Evolutionary conservation across 2,329 filamentous ascomycete genomes (phyloP), one percentile per base, ranked within the genome.

Genomic region (Cladobotryum protrusum): DNA sequence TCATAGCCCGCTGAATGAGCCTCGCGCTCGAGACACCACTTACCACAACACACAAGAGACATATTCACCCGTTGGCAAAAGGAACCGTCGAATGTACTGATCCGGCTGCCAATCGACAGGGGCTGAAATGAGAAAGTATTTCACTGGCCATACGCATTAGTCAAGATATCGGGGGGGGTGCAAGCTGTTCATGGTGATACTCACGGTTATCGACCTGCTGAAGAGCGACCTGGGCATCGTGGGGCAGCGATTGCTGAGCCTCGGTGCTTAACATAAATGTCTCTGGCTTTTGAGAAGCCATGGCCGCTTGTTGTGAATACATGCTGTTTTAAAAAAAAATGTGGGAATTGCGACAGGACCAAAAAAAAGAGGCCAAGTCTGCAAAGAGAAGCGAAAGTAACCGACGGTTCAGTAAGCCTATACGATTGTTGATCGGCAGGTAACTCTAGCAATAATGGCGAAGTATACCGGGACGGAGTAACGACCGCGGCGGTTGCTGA

Each of bases 41-140:
- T 58, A 64, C 90, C 93, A 99, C 66, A 99, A 78, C 57, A 99
- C 91, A 70, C 93, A 99, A 50, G 93, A 97, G 56, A 99, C 91
- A 66, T 99, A 97, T 81, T 99, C 93, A 70, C 93, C 93, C 11
- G 93, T 99, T 11, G 93, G 93, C 53, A 99, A 78, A 54, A 99
- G 79, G 67, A 97, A 99, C 59, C 93, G 83, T 60, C 93, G 85
- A 65, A 99, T 97, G 67, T 96, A 95, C 72, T 97, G 92, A 64
- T 97, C 92, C 45, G 86, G 85, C 61, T 89, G 87, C 93, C 93
- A 99, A 74, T 99, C 93, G 59, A 97, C 93, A 35, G 93, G 93
- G 37, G 93, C 93, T 41, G 93, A 99, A 62, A 99, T 95, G 72
- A 99, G 87, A 72, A 99, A 99, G 74, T 97, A 99, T 82, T 99